Conservation (phyloP, 116 monocot genomes). For the Dioscorea cayenensis region DNA sequence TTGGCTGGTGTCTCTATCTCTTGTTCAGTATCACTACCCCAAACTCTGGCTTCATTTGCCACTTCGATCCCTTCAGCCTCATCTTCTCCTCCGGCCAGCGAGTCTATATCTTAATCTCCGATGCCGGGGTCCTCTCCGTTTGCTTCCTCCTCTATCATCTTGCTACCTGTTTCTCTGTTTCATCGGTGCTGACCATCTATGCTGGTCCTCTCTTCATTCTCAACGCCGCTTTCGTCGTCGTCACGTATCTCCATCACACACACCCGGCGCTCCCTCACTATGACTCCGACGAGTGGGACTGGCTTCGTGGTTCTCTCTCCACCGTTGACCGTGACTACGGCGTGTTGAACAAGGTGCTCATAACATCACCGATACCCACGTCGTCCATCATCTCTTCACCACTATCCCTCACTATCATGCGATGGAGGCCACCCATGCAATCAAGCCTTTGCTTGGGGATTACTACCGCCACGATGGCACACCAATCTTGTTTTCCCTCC, state of each 20-base stretch:
- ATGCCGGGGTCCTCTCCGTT: slow-evolving; percentile 36
- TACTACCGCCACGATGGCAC: slow-evolving; percentile 68
- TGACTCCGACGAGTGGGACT: slow-evolving; percentile 77
- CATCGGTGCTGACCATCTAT: slow-evolving; percentile 45
- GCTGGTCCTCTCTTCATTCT: slow-evolving; percentile 60
- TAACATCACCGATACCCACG: slow-evolving; percentile 85
- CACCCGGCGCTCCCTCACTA: slow-evolving; percentile 77
- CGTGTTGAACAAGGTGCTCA: slow-evolving; percentile 72
- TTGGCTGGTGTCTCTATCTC: slow-evolving; percentile 66
- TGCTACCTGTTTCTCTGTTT: slow-evolving; percentile 19
- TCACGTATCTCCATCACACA: slow-evolving; percentile 82
- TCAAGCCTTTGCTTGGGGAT: slow-evolving; percentile 62
- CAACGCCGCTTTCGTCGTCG: slow-evolving; percentile 66
- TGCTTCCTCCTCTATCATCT: slow-evolving; percentile 27
- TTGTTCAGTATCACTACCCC: slow-evolving; percentile 43
- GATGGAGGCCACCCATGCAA: slow-evolving; percentile 76
- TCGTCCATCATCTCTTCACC: slow-evolving; percentile 78
- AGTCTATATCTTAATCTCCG: slow-evolving; percentile 59
- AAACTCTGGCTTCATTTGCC: slow-evolving; percentile 65
- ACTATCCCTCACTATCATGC: slow-evolving; percentile 89
- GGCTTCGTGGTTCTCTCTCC: slow-evolving; percentile 66
- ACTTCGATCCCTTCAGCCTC: slow-evolving; percentile 64
- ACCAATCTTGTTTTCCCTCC: slow-evolving; percentile 45
- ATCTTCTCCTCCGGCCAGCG: slow-evolving; percentile 58
- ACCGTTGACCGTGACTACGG: slow-evolving; percentile 86